Evolutionary conservation across 805 yeast genomes (phyloP).

Genomic region (Metschnikowia picachoensis): DNA sequence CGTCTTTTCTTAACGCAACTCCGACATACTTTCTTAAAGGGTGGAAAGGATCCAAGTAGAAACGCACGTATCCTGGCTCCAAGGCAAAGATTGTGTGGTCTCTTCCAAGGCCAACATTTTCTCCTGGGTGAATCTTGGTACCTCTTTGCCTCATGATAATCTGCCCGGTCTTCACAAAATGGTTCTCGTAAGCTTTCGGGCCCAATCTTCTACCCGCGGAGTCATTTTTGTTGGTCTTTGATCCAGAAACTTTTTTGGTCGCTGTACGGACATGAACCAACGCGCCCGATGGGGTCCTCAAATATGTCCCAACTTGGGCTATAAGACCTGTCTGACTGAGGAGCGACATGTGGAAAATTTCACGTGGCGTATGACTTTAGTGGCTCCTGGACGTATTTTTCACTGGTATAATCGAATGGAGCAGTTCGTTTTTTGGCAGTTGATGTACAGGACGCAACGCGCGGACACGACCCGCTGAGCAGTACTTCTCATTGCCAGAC

Average conservation of each 20-base stretch:
- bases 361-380: too few species aligned
- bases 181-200: constrained; percentile 80
- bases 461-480: too few species aligned
- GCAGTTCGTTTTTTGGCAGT: too few species aligned
- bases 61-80: constrained; percentile 92
- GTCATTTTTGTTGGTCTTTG: constrained; percentile 89
- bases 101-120: constrained; percentile 81
- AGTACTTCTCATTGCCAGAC: too few species aligned
- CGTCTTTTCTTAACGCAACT: constrained; percentile 63
- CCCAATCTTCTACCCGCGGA: constrained; percentile 95
- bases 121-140: constrained; percentile 91
- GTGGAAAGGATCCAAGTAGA: constrained; percentile 92
- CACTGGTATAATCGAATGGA: too few species aligned
- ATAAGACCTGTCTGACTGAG: constrained; percentile 9
- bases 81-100: constrained; percentile 89
- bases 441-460: too few species aligned
- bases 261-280: constrained; percentile 70
- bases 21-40: constrained; percentile 91
- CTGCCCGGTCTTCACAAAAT: constrained; percentile 73
- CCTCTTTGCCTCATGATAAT: constrained; percentile 94
- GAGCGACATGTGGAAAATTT: constrained; percentile 9
- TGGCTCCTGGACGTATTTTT: too few species aligned
- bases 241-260: constrained; percentile 91
- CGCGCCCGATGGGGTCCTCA: constrained; percentile 9
- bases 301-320: constrained; percentile 12